Evolutionary conservation across 1,139 yeast species (phyloP).

Genomic region (Magnusiomyces clavatus): DNA sequence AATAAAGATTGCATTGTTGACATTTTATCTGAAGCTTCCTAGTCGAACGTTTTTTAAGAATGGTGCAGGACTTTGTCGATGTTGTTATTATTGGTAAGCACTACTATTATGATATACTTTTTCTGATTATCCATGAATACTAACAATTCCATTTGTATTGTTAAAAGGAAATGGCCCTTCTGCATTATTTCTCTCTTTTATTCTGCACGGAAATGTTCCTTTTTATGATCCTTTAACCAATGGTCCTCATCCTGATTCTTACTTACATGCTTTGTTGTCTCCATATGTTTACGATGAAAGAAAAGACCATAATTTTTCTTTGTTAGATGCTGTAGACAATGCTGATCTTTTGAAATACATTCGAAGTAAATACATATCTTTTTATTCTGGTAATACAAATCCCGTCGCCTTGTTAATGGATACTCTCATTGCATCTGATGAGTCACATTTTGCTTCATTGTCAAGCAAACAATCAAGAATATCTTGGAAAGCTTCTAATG

Average conservation of each 20-base stretch:
- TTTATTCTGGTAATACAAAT: conserved; percentile 22
- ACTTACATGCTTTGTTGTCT: conserved; percentile 22
- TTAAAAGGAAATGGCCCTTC: conserved; percentile 30
- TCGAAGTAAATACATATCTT: conserved; percentile 18
- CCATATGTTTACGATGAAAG: conserved; percentile 11
- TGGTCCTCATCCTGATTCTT: conserved; percentile 29
- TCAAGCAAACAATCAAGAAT: conserved; percentile 23
- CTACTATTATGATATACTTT: background rate
- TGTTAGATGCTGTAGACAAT: conserved; percentile 23
- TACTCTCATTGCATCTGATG: conserved; percentile 27
- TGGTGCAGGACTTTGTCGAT: background rate
- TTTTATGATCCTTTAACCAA: conserved; percentile 23
- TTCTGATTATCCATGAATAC: too few relatives aligned
- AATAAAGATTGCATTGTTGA: too few relatives aligned
- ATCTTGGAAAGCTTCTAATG: conserved; percentile 20
- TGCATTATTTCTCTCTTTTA: conserved; percentile 28
- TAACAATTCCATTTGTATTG: background rate
- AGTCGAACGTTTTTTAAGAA: too few relatives aligned
- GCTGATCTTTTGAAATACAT: conserved; percentile 20
- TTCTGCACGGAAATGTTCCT: conserved; percentile 30
- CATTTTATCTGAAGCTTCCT: too few relatives aligned
- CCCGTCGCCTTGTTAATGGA: conserved; percentile 29
- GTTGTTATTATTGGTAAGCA: background rate
- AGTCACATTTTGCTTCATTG: conserved; percentile 21
- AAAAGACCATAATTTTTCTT: conserved; percentile 6